Percentiles rank a stretch among this genome's conserved stretches.
Conservation (phyloP, 352 stramenopile genomes). For the Peronospora belbahrii region DNA sequence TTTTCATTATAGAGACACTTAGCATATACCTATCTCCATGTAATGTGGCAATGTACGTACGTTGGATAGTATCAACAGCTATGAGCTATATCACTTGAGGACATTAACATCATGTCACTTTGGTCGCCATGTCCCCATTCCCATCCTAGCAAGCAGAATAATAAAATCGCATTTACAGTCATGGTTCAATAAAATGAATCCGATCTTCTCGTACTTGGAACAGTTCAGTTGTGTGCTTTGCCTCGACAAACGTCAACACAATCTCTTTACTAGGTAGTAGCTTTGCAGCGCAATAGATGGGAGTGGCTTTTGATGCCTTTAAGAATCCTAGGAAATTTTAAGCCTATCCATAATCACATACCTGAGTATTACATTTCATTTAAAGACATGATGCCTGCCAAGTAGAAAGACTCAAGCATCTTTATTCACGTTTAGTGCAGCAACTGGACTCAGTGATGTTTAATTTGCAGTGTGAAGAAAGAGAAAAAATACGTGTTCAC, state of each 20-base stretch:
- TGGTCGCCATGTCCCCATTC: conserved; percentile 1
- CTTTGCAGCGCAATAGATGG: too few relatives aligned
- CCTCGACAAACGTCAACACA: too few relatives aligned
- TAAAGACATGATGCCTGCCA: conserved; percentile 23
- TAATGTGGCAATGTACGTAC: too few relatives aligned
- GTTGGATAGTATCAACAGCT: too few relatives aligned
- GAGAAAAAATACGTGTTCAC: conserved; percentile 13
- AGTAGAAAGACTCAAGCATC: conserved; percentile 50
- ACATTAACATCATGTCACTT: conserved; percentile 9
- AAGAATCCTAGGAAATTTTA: too few relatives aligned
- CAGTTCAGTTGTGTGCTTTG: conserved; percentile 27
- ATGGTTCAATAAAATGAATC: conserved; percentile 15
- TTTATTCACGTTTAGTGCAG: conserved; percentile 47
- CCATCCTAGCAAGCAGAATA: not conserved
- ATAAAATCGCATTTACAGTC: not conserved
- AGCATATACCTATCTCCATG: too few relatives aligned
- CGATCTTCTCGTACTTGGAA: conserved; percentile 25
- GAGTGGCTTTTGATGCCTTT: too few relatives aligned
- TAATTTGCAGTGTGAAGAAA: conserved; percentile 13
- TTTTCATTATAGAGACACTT: too few relatives aligned
- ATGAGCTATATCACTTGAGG: too few relatives aligned
- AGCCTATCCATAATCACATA: conserved; percentile 38
- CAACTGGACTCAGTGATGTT: conserved; percentile 35
- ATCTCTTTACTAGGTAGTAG: too few relatives aligned
- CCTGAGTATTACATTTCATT: conserved; percentile 47